Percentiles rank a stretch among this genome's conserved stretches.
phyloP scores from a whole-genome alignment of 2,329 filamentous ascomycete species.

The Periconia digitata region DNA sequence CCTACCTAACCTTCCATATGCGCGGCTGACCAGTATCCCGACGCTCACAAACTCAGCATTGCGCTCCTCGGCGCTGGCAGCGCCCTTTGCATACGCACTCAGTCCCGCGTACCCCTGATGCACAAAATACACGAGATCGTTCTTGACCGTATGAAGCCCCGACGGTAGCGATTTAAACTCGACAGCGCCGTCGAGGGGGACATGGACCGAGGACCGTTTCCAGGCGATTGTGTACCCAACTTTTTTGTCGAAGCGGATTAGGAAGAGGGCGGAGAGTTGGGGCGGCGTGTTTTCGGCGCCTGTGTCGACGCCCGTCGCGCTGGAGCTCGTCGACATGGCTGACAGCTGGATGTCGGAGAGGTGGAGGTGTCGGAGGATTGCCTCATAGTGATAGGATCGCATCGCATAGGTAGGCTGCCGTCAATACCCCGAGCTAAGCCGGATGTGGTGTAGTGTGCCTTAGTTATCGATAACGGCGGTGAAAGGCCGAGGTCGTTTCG shows the following conservation, averaged over 20 bases:
- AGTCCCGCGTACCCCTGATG: constrained; percentile 82
- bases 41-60: constrained; percentile 93
- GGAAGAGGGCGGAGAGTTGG: constrained; percentile 70
- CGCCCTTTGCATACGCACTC: constrained; percentile 86
- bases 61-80: constrained; percentile 75
- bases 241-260: constrained; percentile 91
- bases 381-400: no score
- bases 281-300: constrained; percentile 24
- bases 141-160: constrained; percentile 81
- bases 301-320: constrained; percentile 28
- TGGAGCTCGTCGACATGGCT: constrained; percentile 34
- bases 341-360: no score
- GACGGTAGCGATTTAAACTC: constrained; percentile 97
- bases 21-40: constrained; percentile 82
- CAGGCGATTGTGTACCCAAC: constrained; percentile 88
- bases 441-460: no score
- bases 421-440: no score
- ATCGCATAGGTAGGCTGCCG: no score
- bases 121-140: constrained; percentile 91
- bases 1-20: constrained; percentile 80
- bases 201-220: constrained; percentile 71
- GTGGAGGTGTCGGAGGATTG: no score
- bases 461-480: no score
- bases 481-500: no score
- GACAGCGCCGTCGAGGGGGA: constrained; percentile 75